These are phyloP conservation scores for Phoenix roebelenii DNA, from an alignment of 176 grass and related monocot genomes.

Conservation along the genomic window DNA sequence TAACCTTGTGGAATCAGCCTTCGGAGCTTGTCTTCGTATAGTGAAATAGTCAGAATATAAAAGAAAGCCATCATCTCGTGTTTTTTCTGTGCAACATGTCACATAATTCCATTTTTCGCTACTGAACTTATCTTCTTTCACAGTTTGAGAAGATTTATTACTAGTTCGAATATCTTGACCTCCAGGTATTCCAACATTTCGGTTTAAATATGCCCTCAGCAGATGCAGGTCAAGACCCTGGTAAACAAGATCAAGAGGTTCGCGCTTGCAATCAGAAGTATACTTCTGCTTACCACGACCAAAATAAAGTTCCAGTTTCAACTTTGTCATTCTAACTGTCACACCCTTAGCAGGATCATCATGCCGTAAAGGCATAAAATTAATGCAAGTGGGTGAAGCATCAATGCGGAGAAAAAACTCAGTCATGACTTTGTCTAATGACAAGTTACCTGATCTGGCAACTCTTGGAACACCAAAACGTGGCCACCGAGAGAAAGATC, in stretches of 20 bases:
- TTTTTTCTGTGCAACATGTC: slow-evolving; percentile 47
- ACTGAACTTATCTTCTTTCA: slow-evolving; percentile 29
- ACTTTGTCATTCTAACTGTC: slow-evolving; percentile 55
- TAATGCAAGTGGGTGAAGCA: slow-evolving; percentile 44
- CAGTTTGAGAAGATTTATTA: slow-evolving; percentile 32
- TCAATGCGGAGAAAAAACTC: slow-evolving; percentile 88
- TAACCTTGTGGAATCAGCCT: slow-evolving; percentile 74
- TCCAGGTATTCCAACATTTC: slow-evolving; percentile 31
- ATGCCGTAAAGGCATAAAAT: slow-evolving; percentile 50
- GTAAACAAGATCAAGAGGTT: slow-evolving; percentile 96
- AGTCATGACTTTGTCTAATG: slow-evolving; percentile 97
- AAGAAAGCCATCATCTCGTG: slow-evolving; percentile 67
- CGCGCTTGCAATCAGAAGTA: slow-evolving; percentile 83
- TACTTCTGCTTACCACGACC: slow-evolving; percentile 86
- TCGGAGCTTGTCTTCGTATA: slow-evolving; percentile 84
- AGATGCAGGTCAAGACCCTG: slow-evolving; percentile 81
- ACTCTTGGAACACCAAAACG: slow-evolving; percentile 92
- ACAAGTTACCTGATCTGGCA: slow-evolving; percentile 76
- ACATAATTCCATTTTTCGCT: slow-evolving; percentile 45
- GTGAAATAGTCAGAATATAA: slow-evolving; percentile 91
- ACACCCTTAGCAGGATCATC: slow-evolving; percentile 88
- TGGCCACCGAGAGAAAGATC: slow-evolving; percentile 90
- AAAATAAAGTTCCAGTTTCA: slow-evolving; percentile 72
- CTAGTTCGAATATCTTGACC: slow-evolving; percentile 36
- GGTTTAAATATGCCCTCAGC: slow-evolving; percentile 60